phyloP scores from a whole-genome alignment of 768 basidiomycete species.

The Hygrocybe punicea region DNA sequence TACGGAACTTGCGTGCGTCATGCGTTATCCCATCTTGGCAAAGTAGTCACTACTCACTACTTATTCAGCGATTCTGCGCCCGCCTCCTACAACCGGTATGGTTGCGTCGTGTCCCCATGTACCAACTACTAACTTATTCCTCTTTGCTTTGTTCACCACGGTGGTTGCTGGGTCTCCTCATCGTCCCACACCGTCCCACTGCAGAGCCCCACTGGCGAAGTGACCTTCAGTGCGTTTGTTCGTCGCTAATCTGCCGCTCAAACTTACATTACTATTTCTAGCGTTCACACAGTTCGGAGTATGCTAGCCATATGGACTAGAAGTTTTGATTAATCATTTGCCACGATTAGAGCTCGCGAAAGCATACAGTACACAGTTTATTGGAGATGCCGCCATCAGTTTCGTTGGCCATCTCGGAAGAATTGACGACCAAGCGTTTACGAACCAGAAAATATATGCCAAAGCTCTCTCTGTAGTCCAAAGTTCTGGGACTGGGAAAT shows the following conservation, averaged over 20 bases:
- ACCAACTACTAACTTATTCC: neutral
- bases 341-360: neutral
- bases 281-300: neutral
- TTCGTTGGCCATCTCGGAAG: neutral
- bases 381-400: neutral
- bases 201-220: neutral
- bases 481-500: constrained; percentile 1
- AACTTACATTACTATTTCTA: neutral
- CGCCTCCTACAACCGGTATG: neutral
- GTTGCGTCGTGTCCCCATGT: no score
- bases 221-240: neutral
- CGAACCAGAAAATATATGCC: neutral
- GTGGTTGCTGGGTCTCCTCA: neutral
- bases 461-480: constrained; percentile 1
- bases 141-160: neutral
- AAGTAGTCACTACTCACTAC: no score
- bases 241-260: neutral
- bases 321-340: neutral
- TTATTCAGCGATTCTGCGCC: neutral
- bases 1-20: no score
- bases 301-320: neutral
- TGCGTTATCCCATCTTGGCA: no score
- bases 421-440: neutral
- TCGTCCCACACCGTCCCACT: neutral
- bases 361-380: neutral